phyloP scores from a whole-genome alignment of 768 basidiomycete genomes.

The Suillus fuscotomentosus region DNA sequence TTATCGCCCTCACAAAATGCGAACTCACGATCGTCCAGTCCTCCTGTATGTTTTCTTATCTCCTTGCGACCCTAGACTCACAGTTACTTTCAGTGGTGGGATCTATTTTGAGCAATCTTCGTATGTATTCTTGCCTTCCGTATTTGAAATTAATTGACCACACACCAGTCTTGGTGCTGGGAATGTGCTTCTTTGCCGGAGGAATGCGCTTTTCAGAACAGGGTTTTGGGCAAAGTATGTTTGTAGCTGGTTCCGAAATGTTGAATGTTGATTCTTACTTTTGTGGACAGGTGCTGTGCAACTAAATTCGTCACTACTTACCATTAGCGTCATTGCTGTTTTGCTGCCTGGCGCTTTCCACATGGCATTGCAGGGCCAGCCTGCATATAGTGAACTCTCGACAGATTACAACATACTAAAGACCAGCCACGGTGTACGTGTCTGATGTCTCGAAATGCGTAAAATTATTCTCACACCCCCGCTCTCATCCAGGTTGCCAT shows the following conservation, averaged over 20 bases:
- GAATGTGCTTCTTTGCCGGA: conserved; percentile 84
- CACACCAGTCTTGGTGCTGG: conserved; percentile 71
- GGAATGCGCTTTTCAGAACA: conserved; percentile 77
- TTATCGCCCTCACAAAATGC: conserved; percentile 81
- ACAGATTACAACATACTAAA: conserved; percentile 52
- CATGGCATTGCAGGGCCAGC: conserved; percentile 43
- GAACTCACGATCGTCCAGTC: conserved; percentile 81
- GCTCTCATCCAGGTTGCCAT: conserved; percentile 56
- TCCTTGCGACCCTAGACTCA: conserved; percentile 5
- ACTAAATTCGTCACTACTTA: conserved; percentile 70
- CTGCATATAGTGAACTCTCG: conserved; percentile 16
- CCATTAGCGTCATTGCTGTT: conserved; percentile 77
- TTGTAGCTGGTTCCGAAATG: not conserved
- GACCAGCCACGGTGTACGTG: conserved; percentile 78
- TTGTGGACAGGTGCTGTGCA: conserved; percentile 62
- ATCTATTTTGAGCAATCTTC: conserved; percentile 75
- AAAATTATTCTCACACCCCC: conserved; percentile 11
- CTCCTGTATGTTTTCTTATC: conserved; percentile 49
- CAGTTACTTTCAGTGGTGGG: conserved; percentile 60
- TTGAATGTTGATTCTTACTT: not conserved
- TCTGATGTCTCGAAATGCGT: not conserved
- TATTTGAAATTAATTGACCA: not conserved
- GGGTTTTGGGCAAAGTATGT: conserved; percentile 68
- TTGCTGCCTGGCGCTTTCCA: conserved; percentile 77
- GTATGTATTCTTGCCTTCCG: conserved; percentile 31